Base-by-base conservation (phyloP, 768 basidiomycete genomes). In the Austroboletus festivus region DNA sequence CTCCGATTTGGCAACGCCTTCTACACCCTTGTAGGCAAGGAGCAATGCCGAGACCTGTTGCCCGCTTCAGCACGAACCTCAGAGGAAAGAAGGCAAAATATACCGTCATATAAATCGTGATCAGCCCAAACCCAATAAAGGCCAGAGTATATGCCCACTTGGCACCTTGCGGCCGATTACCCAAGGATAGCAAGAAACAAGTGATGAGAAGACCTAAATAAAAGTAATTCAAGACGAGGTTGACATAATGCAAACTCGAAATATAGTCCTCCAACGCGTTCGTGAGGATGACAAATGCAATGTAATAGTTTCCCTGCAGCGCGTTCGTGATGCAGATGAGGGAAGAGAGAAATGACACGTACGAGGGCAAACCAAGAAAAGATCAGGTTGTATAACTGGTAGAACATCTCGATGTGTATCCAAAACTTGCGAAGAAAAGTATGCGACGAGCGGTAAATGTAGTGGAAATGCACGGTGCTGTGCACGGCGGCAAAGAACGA, bases 401-500 rank as follows among this genome's bases (percentile, higher is more conserved):
- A 97, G 15, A 97, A 18, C 75, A 94, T 82, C 71, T 97, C 94
- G 47, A 97, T 75, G 54, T 97, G 95, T 33, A 98, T 87, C 89
- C 90, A 95, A 64, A 89, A 81, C 70, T 97, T 98, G 60, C 92
- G 77, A 33, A 85, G 24, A 63, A 93, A 79, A 0, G 78, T 69
- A 65, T 95, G 93, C 18, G 89, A 85, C 9, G 88, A 91, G 21
- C 95, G 83, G 66, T 98, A 98, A 34, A 99, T 81, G 63, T 97
- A 97, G 55, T 89, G 85, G 69, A 99, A 98, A 64, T 98, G 91
- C 55, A 93, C 76, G 4, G 83, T 88, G 48, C 86, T 85, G 71
- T 98, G 93, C 15, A 98, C 83, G 0, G 89, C 91, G 10, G 94
- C 96, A 68, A 99, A 99, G 82, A 99, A 98, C 4, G 92, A 94